phyloP scores from a whole-genome alignment of 805 yeast genomes.

The Blastobotrys americana region DNA sequence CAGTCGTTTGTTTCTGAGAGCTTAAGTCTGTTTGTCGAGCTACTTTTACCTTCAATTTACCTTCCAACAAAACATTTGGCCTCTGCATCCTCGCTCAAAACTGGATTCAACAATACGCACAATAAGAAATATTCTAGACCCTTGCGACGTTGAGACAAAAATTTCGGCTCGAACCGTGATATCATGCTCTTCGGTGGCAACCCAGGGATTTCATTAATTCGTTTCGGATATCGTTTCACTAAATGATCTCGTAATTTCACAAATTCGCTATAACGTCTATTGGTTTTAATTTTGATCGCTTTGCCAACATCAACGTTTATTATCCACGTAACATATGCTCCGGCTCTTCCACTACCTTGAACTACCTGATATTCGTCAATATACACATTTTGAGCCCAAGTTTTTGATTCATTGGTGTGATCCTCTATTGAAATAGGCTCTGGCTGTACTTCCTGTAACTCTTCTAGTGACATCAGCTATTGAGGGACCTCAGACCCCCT shows the following conservation, averaged over 20 bases:
- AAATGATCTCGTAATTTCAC: slow-evolving; percentile 40
- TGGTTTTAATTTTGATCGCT: slow-evolving; percentile 41
- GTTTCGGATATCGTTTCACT: slow-evolving; percentile 31
- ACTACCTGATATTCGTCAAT: slow-evolving; percentile 37
- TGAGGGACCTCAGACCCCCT: slow-evolving; percentile 6
- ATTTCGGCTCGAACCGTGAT: slow-evolving; percentile 28
- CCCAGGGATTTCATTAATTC: slow-evolving; percentile 35
- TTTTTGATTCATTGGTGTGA: slow-evolving; percentile 1
- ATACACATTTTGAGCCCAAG: slow-evolving; percentile 37
- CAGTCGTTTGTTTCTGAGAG: no score
- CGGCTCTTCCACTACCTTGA: slow-evolving; percentile 30
- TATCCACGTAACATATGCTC: slow-evolving; percentile 40
- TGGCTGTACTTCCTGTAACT: slow-evolving; percentile 12
- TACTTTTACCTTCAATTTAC: no score
- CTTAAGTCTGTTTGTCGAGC: no score
- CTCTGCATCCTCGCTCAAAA: slow-evolving; percentile 15
- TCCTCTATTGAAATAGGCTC: slow-evolving; percentile 18
- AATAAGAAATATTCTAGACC: slow-evolving; percentile 41
- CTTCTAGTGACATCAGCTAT: slow-evolving; percentile 6
- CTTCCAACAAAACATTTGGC: background rate
- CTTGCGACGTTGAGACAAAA: slow-evolving; percentile 34
- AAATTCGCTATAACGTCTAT: slow-evolving; percentile 62
- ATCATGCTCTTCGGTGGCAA: slow-evolving; percentile 40
- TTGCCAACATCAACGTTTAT: slow-evolving; percentile 31
- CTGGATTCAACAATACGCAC: slow-evolving; percentile 40